Percentiles rank a stretch among this genome's conserved stretches.
phyloP scores from a whole-genome alignment of 257 asterid species.

The Plantago elongata region DNA sequence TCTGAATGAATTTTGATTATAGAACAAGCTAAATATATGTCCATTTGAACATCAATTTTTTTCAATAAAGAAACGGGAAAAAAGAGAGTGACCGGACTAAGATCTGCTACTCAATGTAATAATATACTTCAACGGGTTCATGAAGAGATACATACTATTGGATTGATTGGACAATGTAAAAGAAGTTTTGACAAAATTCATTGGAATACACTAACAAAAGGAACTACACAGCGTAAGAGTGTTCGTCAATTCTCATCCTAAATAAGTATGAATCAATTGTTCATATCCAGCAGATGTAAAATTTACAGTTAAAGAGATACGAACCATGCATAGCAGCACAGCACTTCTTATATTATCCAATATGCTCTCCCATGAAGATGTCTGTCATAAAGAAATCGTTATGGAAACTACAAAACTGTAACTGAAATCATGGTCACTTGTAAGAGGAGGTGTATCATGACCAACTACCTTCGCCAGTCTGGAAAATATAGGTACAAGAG shows the following conservation, averaged over 20 bases:
- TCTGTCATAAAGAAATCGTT: slow-evolving; percentile 25
- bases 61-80: too few species aligned
- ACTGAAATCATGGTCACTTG: slow-evolving; percentile 5
- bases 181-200: not conserved
- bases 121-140: too few species aligned
- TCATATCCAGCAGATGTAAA: not conserved
- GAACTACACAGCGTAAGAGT: not conserved
- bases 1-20: too few species aligned
- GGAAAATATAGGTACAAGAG: slow-evolving; percentile 40
- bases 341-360: slow-evolving; percentile 25
- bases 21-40: too few species aligned
- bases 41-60: too few species aligned
- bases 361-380: slow-evolving; percentile 37
- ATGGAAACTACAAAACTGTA: not conserved
- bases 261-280: slow-evolving; percentile 1
- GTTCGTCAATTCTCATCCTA: not conserved
- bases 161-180: not conserved
- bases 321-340: slow-evolving; percentile 38
- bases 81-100: too few species aligned
- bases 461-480: slow-evolving; percentile 35
- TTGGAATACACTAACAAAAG: not conserved
- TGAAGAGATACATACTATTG: too few species aligned
- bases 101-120: too few species aligned
- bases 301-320: slow-evolving; percentile 17
- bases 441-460: not conserved